phyloP scores from a whole-genome alignment of 768 basidiomycete species.

The Dentipellis fragilis region DNA sequence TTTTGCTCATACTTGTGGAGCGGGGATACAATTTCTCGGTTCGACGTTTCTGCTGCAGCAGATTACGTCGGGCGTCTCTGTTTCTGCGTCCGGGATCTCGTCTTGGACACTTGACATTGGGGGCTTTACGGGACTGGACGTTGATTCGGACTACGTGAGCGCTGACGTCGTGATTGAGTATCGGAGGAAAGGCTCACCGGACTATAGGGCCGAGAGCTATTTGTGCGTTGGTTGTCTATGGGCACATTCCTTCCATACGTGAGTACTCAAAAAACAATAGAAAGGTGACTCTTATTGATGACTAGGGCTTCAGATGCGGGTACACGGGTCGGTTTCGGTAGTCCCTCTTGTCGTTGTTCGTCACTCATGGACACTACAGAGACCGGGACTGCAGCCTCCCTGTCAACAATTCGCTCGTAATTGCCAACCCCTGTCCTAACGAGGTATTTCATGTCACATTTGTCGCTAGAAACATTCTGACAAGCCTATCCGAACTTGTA shows the following conservation, averaged over 20 bases:
- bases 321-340: not conserved
- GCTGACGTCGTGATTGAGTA: not conserved
- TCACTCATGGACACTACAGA: not conserved
- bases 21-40: not conserved
- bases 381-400: not conserved
- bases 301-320: not conserved
- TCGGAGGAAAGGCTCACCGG: not conserved
- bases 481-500: not conserved
- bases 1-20: not conserved
- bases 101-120: not conserved
- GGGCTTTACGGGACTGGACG: not conserved
- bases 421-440: not conserved
- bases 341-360: too few species aligned
- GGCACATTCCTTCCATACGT: not conserved
- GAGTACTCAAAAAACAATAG: not conserved
- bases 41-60: not conserved
- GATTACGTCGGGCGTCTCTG: not conserved
- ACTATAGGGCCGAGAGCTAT: not conserved
- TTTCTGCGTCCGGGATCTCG: not conserved
- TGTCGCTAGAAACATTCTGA: too few species aligned
- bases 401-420: not conserved
- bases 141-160: not conserved
- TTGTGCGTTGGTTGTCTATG: not conserved
- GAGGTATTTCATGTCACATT: not conserved
- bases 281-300: not conserved